Conservation (phyloP, 116 monocot species). For the Trichopus zeylanicus region DNA sequence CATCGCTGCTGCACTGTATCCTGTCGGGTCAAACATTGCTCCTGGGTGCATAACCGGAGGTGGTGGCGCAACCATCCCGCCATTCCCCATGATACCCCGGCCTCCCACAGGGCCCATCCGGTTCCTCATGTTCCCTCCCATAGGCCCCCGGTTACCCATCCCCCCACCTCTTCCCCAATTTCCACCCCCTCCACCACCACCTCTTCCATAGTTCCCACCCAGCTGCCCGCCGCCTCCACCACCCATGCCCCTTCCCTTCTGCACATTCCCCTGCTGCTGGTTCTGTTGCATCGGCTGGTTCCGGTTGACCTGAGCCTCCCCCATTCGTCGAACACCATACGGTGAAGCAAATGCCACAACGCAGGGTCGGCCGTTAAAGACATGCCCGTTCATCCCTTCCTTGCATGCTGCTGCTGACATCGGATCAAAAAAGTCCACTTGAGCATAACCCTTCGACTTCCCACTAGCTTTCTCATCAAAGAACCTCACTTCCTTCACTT, state of each 20-base stretch:
- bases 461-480: constrained; percentile 74
- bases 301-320: constrained; percentile 43
- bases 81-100: constrained; percentile 86
- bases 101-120: constrained; percentile 70
- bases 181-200: constrained; percentile 31
- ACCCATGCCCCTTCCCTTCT: constrained; percentile 21
- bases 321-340: constrained; percentile 30
- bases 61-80: constrained; percentile 57
- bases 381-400: constrained; percentile 52
- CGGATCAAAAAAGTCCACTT: constrained; percentile 63
- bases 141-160: constrained; percentile 39
- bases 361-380: constrained; percentile 46
- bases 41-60: constrained; percentile 60
- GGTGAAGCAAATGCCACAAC: constrained; percentile 53
- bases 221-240: constrained; percentile 8
- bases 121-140: constrained; percentile 62
- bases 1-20: constrained; percentile 70
- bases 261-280: constrained; percentile 6
- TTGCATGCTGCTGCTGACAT: constrained; percentile 38
- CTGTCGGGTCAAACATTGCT: constrained; percentile 80
- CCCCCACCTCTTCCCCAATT: constrained; percentile 43
- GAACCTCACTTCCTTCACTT: constrained; percentile 60
- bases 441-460: constrained; percentile 65
- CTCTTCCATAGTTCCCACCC: constrained; percentile 28
- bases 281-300: constrained; percentile 16